Conservation (phyloP, 306 rosid species). For the Canavalia gladiata region DNA sequence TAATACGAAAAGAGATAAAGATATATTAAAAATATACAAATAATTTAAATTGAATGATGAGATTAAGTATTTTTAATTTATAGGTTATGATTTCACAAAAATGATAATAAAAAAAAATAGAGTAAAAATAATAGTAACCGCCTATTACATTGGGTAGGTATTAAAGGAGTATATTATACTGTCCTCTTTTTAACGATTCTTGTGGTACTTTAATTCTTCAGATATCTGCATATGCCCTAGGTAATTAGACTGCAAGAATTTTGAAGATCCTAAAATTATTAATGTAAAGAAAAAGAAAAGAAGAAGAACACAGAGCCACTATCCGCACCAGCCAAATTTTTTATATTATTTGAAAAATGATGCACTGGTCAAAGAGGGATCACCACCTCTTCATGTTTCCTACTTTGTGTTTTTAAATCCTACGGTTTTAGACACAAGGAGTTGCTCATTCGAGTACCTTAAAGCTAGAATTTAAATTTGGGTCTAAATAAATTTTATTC, state of each 20-base stretch:
- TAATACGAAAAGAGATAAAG: no score
- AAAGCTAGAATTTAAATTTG: neutral
- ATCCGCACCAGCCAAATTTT: neutral
- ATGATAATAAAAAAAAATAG: no score
- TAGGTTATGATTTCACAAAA: no score
- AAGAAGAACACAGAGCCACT: neutral
- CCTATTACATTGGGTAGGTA: neutral
- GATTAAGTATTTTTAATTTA: no score
- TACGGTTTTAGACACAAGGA: neutral
- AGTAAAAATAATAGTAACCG: neutral
- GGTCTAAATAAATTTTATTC: neutral
- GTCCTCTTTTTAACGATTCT: neutral
- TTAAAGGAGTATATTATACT: neutral
- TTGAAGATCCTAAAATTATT: conserved; percentile 1
- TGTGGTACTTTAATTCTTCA: neutral
- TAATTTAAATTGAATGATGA: no score
- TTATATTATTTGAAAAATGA: conserved; percentile 7
- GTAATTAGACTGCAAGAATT: neutral
- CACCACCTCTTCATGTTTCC: conserved; percentile 40
- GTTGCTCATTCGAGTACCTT: neutral
- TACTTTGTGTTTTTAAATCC: conserved; percentile 27
- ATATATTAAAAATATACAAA: no score
- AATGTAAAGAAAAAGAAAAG: neutral
- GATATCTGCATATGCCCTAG: neutral
- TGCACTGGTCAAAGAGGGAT: conserved; percentile 30